Evolutionary conservation across 2,329 filamentous ascomycete species (phyloP).

Genomic region (Lasiodiplodia gonubiensis): DNA sequence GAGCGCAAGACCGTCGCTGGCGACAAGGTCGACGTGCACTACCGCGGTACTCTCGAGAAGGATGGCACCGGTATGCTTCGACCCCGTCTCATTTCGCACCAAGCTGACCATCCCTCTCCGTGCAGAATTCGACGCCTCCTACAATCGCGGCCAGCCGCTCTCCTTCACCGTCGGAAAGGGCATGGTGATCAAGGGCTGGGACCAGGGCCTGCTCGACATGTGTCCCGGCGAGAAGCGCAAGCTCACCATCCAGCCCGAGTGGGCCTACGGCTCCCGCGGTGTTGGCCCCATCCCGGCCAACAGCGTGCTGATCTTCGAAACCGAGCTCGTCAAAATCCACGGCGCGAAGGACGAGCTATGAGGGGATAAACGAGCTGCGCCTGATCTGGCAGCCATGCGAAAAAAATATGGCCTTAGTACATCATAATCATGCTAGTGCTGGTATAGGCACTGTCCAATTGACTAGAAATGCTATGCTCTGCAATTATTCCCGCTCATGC

Average conservation of each 20-base stretch:
- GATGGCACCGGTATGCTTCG: slow-evolving; percentile 61
- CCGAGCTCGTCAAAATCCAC: slow-evolving; percentile 70
- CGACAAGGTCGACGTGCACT: slow-evolving; percentile 56
- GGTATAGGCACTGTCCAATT: too few species aligned
- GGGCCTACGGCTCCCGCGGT: slow-evolving; percentile 77
- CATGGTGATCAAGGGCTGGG: slow-evolving; percentile 93
- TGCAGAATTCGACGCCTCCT: slow-evolving; percentile 74
- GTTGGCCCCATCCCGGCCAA: slow-evolving; percentile 80
- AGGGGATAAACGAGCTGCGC: background rate
- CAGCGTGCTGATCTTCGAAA: slow-evolving; percentile 90
- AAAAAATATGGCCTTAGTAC: background rate
- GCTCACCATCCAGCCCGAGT: slow-evolving; percentile 85
- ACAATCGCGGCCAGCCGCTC: slow-evolving; percentile 78
- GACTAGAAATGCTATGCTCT: too few species aligned
- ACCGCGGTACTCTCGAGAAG: slow-evolving; percentile 54
- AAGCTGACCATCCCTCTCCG: background rate
- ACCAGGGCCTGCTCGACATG: slow-evolving; percentile 88
- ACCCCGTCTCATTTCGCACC: background rate
- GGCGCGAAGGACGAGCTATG: slow-evolving; percentile 26
- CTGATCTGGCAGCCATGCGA: background rate
- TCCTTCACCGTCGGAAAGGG: slow-evolving; percentile 79
- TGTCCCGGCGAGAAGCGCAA: slow-evolving; percentile 91
- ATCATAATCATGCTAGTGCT: background rate
- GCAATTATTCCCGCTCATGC: background rate
- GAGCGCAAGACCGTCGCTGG: slow-evolving; percentile 52